Base-by-base conservation (phyloP, 805 yeast genomes). In the Metschnikowia kofuensis region DNA sequence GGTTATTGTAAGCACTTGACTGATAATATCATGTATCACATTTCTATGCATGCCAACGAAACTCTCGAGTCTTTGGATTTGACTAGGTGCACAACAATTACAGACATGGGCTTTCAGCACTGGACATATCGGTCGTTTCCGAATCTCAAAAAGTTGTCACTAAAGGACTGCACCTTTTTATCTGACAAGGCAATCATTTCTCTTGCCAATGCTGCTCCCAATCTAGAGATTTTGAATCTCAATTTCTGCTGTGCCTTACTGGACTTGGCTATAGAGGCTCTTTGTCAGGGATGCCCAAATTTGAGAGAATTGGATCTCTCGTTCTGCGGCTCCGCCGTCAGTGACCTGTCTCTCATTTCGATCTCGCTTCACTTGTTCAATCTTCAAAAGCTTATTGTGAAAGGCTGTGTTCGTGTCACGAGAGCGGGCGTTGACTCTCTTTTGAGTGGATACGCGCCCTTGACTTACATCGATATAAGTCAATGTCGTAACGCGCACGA, bases 1-100 rank as follows among this genome's bases (percentile, higher is more conserved):
- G 81, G 89, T n/a, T 85, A 87, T 60, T 87, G 94, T 68, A 87
- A 87, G 60, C 84, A 83, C 59, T 59, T 87, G 48, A 83, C 91
- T 2, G 94, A 87, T 59, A 72, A 76, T 53, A 68, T 85, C 34
- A 82, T 87, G 85, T 67, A 72, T 52, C 84, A 81, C 52, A 69
- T 87, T 48, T 82, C 88, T 0, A 60, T 73, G 16, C 77, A 80
- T 62, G 84, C 87, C n/a, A 74, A 69, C 50, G 75, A 74, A 13
- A 69, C 83, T 47, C 65, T 87, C 42, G 81, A 74, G 50, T 63
- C 75, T 35, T 71, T 87, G 56, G 82, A 85, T 56, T 67, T 87
- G 47, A 82, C 91, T 1, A 73, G 94, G 51, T 87, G 94, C 62
- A 86, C 91, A 26, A 79, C 89, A 2, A 84, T 87, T 32, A 85